These are phyloP conservation scores for Scheffersomyces stipitis DNA, from an alignment of 805 yeast species.

Conservation along the genomic window DNA sequence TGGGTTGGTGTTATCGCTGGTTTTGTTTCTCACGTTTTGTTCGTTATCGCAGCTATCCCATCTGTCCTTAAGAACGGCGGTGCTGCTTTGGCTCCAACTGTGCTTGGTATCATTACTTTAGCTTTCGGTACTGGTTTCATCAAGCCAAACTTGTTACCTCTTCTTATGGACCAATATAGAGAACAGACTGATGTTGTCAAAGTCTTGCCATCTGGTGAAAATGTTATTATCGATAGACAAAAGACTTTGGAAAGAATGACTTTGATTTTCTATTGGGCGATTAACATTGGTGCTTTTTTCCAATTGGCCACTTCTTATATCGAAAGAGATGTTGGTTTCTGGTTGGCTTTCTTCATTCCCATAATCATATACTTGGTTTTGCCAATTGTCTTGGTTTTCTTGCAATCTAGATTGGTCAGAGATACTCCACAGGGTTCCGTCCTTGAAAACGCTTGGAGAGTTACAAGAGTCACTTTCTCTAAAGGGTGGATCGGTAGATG, in stretches of 20 bases:
- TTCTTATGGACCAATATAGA: constrained; percentile 47
- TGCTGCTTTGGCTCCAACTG: constrained; percentile 36
- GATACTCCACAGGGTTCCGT: constrained; percentile 47
- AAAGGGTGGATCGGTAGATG: constrained; percentile 44
- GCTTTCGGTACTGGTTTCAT: constrained; percentile 53
- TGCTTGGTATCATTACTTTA: constrained; percentile 39
- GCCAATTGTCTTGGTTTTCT: constrained; percentile 27
- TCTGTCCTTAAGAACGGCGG: constrained; percentile 32
- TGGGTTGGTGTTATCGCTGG: constrained; percentile 51
- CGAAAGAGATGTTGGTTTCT: constrained; percentile 53
- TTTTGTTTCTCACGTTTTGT: constrained; percentile 46
- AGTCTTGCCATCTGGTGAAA: constrained; percentile 59
- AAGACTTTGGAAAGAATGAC: constrained; percentile 41
- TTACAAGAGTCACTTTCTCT: constrained; percentile 41
- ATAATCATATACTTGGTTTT: constrained; percentile 28
- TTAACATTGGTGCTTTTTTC: constrained; percentile 55
- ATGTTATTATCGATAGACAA: constrained; percentile 56
- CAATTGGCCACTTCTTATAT: constrained; percentile 52
- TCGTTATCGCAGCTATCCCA: constrained; percentile 51
- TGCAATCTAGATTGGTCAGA: constrained; percentile 27
- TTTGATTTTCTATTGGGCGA: constrained; percentile 53
- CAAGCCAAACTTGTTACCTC: constrained; percentile 53
- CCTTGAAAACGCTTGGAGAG: constrained; percentile 42
- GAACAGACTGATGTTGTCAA: constrained; percentile 61
- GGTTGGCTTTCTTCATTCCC: constrained; percentile 56